A percentile compares a stretch with the other conserved stretches of the same genome.
These are phyloP conservation scores for Taphrina deformans DNA, from an alignment of 1,139 yeast species.

Conservation along the genomic window DNA sequence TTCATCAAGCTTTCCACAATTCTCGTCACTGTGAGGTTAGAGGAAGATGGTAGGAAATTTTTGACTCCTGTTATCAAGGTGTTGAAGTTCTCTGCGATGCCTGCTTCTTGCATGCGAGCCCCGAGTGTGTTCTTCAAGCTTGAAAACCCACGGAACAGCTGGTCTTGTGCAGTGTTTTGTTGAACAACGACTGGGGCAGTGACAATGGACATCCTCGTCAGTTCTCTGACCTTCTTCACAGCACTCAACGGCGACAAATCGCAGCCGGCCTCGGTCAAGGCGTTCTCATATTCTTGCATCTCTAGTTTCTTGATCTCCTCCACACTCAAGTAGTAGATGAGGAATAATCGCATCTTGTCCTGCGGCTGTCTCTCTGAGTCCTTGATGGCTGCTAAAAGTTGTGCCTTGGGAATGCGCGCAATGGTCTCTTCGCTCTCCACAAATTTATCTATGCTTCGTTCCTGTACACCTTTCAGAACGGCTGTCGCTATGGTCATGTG, in stretches of 20 bases:
- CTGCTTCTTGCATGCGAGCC: slow-evolving; percentile 56
- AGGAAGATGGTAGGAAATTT: slow-evolving; percentile 81
- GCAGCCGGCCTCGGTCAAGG: slow-evolving; percentile 60
- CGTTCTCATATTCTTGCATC: slow-evolving; percentile 63
- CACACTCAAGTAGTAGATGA: slow-evolving; percentile 63
- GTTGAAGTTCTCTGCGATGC: slow-evolving; percentile 84
- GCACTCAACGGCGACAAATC: slow-evolving; percentile 68
- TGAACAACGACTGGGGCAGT: slow-evolving; percentile 38
- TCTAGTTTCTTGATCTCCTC: slow-evolving; percentile 61
- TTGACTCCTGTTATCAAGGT: slow-evolving; percentile 85
- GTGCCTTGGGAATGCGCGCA: slow-evolving; percentile 51
- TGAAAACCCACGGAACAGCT: slow-evolving; percentile 66
- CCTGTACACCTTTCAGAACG: slow-evolving; percentile 76
- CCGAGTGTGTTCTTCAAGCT: slow-evolving; percentile 47
- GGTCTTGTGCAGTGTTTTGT: slow-evolving; percentile 42
- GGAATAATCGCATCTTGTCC: slow-evolving; percentile 85
- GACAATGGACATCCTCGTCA: slow-evolving; percentile 60
- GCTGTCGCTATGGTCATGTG: slow-evolving; percentile 95
- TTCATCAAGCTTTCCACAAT: slow-evolving; percentile 72
- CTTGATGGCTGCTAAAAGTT: slow-evolving; percentile 49
- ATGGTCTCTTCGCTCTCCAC: slow-evolving; percentile 85
- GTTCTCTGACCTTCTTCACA: slow-evolving; percentile 73
- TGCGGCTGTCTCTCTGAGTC: slow-evolving; percentile 54
- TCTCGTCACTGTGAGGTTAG: slow-evolving; percentile 82
- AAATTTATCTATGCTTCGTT: slow-evolving; percentile 80